A percentile compares a stretch with the other conserved stretches of the same genome.
These are phyloP conservation scores for Solanum chilense DNA, from an alignment of 257 asterid species.

Conservation along the genomic window DNA sequence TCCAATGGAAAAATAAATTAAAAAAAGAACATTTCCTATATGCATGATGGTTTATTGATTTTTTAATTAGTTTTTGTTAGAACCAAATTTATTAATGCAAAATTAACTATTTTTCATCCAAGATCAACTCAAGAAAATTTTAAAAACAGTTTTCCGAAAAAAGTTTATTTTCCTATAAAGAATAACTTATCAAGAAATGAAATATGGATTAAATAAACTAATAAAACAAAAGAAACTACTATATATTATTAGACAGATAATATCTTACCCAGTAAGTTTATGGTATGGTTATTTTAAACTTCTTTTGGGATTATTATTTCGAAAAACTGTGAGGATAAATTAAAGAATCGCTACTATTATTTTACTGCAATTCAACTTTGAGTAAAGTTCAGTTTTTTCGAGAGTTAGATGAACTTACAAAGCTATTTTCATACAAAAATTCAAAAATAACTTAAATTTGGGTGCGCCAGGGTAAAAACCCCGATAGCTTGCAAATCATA, in stretches of 20 bases:
- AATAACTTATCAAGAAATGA: background rate
- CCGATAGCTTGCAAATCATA: no score
- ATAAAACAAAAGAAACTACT: background rate
- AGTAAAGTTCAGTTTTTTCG: no score
- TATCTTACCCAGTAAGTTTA: background rate
- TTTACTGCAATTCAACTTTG: no score
- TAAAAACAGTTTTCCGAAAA: background rate
- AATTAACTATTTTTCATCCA: background rate
- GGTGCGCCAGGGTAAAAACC: no score
- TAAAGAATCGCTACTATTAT: no score
- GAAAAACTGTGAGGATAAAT: no score
- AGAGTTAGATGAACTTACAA: no score
- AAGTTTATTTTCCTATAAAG: background rate
- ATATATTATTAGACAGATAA: background rate
- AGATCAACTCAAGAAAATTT: background rate
- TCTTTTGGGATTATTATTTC: no score
- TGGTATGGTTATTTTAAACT: background rate
- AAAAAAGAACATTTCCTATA: no score
- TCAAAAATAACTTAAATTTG: no score
- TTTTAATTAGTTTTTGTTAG: background rate
- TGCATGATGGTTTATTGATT: background rate
- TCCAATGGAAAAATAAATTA: no score
- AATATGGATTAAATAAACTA: background rate
- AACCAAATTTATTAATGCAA: background rate
- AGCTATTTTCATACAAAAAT: no score